These are phyloP conservation scores for Cicer pinnatifidum DNA, from an alignment of 306 rosid species.

Conservation along the genomic window DNA sequence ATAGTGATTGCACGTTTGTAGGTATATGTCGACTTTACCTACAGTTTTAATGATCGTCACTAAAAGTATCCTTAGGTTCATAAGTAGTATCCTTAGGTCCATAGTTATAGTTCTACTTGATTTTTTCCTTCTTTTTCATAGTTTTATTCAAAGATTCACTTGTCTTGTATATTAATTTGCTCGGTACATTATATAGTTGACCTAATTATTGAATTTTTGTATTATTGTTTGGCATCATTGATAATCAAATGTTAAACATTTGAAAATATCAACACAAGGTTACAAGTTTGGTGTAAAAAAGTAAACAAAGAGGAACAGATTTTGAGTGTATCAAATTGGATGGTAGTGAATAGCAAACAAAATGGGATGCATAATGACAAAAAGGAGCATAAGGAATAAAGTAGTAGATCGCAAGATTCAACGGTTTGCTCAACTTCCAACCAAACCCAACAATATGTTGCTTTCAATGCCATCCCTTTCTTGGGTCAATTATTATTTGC, in stretches of 20 bases:
- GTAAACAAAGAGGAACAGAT: conserved; percentile 26
- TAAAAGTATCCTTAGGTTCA: no score
- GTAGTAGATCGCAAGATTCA: conserved; percentile 33
- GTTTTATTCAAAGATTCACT: conserved; percentile 8
- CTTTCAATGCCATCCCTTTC: conserved; percentile 35
- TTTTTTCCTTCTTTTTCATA: not conserved
- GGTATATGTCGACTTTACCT: no score
- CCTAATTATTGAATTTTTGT: conserved; percentile 37
- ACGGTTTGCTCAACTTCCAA: conserved; percentile 42
- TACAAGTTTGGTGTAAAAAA: conserved; percentile 32
- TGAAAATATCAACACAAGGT: conserved; percentile 30
- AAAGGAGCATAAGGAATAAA: conserved; percentile 21
- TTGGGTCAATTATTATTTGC: conserved; percentile 19
- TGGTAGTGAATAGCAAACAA: conserved; percentile 14
- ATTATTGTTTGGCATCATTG: conserved; percentile 27
- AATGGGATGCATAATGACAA: conserved; percentile 7
- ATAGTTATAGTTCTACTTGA: no score
- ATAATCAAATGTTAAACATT: not conserved
- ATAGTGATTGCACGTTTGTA: no score
- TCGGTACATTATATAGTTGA: conserved; percentile 7
- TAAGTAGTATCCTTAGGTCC: no score
- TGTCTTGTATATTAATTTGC: not conserved
- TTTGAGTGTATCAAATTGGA: conserved; percentile 6
- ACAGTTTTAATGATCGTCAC: no score
- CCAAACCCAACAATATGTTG: conserved; percentile 39